Evolutionary conservation across 768 basidiomycete genomes (phyloP).

Genomic region (Amanita rimosa): DNA sequence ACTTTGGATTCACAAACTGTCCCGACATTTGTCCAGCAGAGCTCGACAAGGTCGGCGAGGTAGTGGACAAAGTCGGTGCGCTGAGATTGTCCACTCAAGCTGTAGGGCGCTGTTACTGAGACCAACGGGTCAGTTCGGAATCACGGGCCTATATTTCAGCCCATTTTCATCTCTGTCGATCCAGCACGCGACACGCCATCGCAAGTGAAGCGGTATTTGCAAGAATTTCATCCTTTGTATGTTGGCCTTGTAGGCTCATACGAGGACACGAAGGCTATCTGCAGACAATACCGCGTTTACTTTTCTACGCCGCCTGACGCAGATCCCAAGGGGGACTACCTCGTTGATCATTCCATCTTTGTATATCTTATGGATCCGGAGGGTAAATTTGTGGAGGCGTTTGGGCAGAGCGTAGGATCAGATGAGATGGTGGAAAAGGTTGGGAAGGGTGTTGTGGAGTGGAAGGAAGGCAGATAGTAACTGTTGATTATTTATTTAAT

Average conservation of each 20-base stretch:
- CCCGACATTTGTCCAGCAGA: slow-evolving; percentile 99
- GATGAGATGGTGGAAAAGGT: slow-evolving; percentile 60
- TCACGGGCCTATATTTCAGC: slow-evolving; percentile 65
- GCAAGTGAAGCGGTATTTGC: slow-evolving; percentile 51
- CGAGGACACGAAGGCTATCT: slow-evolving; percentile 70
- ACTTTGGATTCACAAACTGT: slow-evolving; percentile 99
- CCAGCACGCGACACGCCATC: slow-evolving; percentile 75
- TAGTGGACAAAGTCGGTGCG: slow-evolving; percentile 62
- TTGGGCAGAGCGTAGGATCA: slow-evolving; percentile 70
- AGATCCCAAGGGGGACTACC: slow-evolving; percentile 84
- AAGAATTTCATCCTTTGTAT: slow-evolving; percentile 88
- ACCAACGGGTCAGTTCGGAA: slow-evolving; percentile 42
- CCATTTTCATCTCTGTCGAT: slow-evolving; percentile 94
- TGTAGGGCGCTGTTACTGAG: not conserved
- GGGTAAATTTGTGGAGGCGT: slow-evolving; percentile 92
- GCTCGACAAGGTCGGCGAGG: slow-evolving; percentile 84
- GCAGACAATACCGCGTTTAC: slow-evolving; percentile 96
- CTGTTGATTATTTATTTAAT: no score
- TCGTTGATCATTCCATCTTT: slow-evolving; percentile 95
- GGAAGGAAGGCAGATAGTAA: slow-evolving; percentile 21
- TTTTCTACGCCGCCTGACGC: slow-evolving; percentile 92
- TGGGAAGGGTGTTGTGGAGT: slow-evolving; percentile 33
- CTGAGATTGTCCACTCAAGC: not conserved
- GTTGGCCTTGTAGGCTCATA: slow-evolving; percentile 84
- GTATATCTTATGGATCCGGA: slow-evolving; percentile 97